phyloP scores from a whole-genome alignment of 768 basidiomycete genomes.

The Krasilnikovozyma curviuscula region DNA sequence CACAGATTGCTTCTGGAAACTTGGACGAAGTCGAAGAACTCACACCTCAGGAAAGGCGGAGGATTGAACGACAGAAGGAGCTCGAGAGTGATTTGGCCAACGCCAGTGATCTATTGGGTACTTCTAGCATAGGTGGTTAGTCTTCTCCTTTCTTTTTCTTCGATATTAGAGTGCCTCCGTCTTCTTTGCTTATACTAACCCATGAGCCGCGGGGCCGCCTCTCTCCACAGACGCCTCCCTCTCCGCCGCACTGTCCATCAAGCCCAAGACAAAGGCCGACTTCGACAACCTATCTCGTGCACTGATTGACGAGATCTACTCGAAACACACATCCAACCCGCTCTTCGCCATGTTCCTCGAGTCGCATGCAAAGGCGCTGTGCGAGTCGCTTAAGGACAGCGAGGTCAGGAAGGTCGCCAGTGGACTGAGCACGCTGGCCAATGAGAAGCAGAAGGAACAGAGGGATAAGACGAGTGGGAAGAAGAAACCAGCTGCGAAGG shows the following conservation, averaged over 20 bases:
- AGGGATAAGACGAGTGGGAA: slow-evolving; percentile 70
- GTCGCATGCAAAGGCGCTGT: slow-evolving; percentile 55
- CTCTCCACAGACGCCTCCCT: slow-evolving; percentile 39
- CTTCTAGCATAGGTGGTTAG: slow-evolving; percentile 32
- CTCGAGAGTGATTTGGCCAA: slow-evolving; percentile 70
- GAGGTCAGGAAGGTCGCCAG: slow-evolving; percentile 80
- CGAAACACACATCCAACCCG: slow-evolving; percentile 61
- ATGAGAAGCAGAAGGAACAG: slow-evolving; percentile 85
- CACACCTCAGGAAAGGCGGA: slow-evolving; percentile 38
- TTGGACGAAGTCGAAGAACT: no score
- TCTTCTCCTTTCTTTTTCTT: neutral
- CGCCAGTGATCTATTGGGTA: slow-evolving; percentile 62
- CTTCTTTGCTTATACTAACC: neutral
- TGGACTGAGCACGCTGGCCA: slow-evolving; percentile 64
- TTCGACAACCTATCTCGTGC: slow-evolving; percentile 52
- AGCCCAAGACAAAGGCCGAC: slow-evolving; percentile 78
- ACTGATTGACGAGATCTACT: slow-evolving; percentile 56
- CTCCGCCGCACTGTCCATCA: slow-evolving; percentile 30
- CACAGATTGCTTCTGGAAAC: no score
- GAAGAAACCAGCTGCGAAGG: slow-evolving; percentile 56
- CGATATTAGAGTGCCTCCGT: neutral
- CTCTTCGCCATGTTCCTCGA: slow-evolving; percentile 70
- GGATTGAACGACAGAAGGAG: slow-evolving; percentile 58
- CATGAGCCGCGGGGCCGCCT: no score
- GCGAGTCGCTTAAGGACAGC: slow-evolving; percentile 60